These are phyloP conservation scores for Ilyonectria sp. DNA, from an alignment of 2,329 filamentous ascomycete species.

Conservation along the genomic window DNA sequence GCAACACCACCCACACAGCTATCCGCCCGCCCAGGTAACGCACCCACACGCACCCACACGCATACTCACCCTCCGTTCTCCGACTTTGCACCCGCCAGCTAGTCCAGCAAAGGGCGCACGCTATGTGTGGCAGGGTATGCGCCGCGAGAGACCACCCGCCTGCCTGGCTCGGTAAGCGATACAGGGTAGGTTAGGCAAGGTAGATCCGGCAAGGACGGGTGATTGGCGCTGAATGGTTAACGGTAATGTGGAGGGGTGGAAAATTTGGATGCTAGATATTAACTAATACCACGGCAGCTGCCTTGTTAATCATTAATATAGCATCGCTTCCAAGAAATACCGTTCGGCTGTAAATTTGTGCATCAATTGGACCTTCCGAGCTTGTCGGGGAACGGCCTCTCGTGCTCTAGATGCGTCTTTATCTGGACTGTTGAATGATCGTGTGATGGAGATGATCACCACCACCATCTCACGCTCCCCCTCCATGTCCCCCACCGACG, in stretches of 20 bases:
- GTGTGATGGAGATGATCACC: constrained; percentile 27
- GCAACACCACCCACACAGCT: neutral
- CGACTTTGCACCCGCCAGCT: constrained; percentile 14
- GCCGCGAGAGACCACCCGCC: neutral
- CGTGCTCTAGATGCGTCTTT: neutral
- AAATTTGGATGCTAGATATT: neutral
- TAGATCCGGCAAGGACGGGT: constrained; percentile 5
- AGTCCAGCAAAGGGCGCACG: constrained; percentile 14
- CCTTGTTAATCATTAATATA: too few relatives aligned
- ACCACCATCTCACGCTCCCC: constrained; percentile 12
- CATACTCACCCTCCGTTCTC: neutral
- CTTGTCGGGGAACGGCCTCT: neutral
- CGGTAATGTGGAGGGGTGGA: neutral
- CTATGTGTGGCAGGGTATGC: neutral
- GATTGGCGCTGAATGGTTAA: neutral
- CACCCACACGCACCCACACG: neutral
- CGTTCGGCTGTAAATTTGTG: constrained; percentile 11
- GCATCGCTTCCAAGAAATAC: neutral
- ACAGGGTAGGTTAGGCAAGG: neutral
- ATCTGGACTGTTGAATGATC: constrained; percentile 16
- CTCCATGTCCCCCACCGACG: neutral
- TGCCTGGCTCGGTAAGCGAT: neutral
- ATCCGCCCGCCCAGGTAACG: neutral
- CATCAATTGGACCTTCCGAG: constrained; percentile 4
- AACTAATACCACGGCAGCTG: too few relatives aligned